Evolutionary conservation across 495 filamentous ascomycete species (phyloP).

Genomic region (Xylona heveae): DNA sequence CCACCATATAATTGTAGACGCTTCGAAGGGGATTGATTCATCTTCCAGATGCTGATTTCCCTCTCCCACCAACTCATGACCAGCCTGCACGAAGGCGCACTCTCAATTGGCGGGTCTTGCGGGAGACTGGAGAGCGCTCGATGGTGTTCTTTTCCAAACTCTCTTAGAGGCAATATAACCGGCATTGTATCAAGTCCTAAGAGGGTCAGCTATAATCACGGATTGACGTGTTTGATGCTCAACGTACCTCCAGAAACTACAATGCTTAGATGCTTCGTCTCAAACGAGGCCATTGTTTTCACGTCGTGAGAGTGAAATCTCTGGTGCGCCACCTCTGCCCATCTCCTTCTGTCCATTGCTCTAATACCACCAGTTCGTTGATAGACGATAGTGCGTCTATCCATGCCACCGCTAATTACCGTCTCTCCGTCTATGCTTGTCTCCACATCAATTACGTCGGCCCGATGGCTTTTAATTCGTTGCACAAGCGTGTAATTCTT

Average conservation of each 20-base stretch:
- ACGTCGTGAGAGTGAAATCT: conserved; percentile 84
- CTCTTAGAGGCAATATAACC: conserved; percentile 55
- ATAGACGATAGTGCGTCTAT: conserved; percentile 67
- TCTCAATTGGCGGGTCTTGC: conserved; percentile 47
- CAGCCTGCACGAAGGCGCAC: conserved; percentile 45
- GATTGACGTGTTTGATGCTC: background rate
- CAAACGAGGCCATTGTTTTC: conserved; percentile 82
- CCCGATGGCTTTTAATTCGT: conserved; percentile 61
- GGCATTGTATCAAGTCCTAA: conserved; percentile 69
- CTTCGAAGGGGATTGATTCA: conserved; percentile 7
- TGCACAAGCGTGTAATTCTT: conserved; percentile 75
- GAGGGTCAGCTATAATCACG: background rate
- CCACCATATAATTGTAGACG: no score
- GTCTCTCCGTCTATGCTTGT: conserved; percentile 59
- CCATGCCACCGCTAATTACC: conserved; percentile 81
- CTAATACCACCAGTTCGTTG: conserved; percentile 30
- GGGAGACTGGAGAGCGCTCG: conserved; percentile 59
- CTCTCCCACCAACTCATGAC: conserved; percentile 87
- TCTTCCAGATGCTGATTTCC: conserved; percentile 66
- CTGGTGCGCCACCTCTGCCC: conserved; percentile 66
- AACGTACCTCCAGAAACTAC: conserved; percentile 73
- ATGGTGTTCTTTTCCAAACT: conserved; percentile 65
- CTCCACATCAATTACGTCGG: conserved; percentile 75
- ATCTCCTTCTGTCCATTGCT: conserved; percentile 36
- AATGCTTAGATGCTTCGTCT: conserved; percentile 62